These are phyloP conservation scores for Tolypocladium guangdongense DNA, from an alignment of 2,329 filamentous ascomycete species.

Conservation along the genomic window DNA sequence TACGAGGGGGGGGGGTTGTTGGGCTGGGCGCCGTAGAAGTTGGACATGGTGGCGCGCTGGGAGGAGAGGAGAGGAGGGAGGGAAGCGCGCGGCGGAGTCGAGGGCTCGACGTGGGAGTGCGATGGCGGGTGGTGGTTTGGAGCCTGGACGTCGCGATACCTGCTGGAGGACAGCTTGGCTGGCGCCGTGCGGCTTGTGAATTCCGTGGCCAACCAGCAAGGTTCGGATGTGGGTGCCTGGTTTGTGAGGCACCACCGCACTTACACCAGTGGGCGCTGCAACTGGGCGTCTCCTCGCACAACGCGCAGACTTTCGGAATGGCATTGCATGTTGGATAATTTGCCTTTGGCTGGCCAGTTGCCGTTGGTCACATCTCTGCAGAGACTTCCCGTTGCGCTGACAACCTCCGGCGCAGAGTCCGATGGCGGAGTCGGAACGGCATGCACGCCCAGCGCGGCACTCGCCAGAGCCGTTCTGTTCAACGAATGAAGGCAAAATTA, in stretches of 20 bases:
- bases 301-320: no score
- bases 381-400: no score
- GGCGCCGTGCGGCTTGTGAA: background rate
- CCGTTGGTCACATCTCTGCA: no score
- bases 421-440: no score
- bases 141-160: background rate
- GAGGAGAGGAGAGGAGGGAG: background rate
- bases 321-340: no score
- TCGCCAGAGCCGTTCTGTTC: no score
- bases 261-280: background rate
- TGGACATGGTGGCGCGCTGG: slow-evolving; percentile 18
- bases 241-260: background rate
- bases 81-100: background rate
- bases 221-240: background rate
- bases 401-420: no score
- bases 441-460: no score
- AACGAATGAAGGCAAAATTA: no score
- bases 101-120: background rate
- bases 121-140: background rate
- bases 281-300: background rate
- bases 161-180: background rate
- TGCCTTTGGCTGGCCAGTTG: no score
- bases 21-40: slow-evolving; percentile 25
- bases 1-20: slow-evolving; percentile 13
- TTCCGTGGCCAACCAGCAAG: background rate